These are phyloP conservation scores for Mycena citricolor DNA, from an alignment of 1,284 basidiomycete species.

Conservation along the genomic window DNA sequence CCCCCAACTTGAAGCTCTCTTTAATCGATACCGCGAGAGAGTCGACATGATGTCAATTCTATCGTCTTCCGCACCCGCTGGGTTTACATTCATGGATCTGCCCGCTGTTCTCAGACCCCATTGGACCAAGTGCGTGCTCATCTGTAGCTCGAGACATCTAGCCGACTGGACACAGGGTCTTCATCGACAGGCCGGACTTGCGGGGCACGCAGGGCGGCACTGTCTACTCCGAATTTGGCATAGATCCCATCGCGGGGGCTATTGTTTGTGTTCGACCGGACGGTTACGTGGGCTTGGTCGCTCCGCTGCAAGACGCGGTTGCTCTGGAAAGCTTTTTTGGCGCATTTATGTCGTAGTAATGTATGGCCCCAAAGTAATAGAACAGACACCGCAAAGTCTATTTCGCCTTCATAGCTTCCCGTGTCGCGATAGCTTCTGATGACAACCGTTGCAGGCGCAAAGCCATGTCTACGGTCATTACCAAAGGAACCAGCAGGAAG, in stretches of 20 bases:
- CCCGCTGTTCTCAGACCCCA: slow-evolving; percentile 56
- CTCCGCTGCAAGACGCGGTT: slow-evolving; percentile 44
- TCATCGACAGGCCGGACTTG: slow-evolving; percentile 46
- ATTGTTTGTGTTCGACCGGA: slow-evolving; percentile 72
- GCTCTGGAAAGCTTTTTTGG: slow-evolving; percentile 56
- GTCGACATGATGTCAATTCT: slow-evolving; percentile 59
- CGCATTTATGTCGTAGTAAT: slow-evolving; percentile 8
- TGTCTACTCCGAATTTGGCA: slow-evolving; percentile 57
- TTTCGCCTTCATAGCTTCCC: slow-evolving; percentile 12
- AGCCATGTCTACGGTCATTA: slow-evolving; percentile 75
- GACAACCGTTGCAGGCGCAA: slow-evolving; percentile 35
- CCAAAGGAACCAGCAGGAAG: slow-evolving; percentile 69
- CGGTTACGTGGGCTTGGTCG: slow-evolving; percentile 66
- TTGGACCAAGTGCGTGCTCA: slow-evolving; percentile 60
- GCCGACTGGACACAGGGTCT: slow-evolving; percentile 36
- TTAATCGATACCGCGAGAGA: slow-evolving; percentile 30
- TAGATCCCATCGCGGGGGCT: slow-evolving; percentile 50
- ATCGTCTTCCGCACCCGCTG: slow-evolving; percentile 45
- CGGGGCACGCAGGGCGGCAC: slow-evolving; percentile 41
- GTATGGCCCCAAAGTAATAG: neutral
- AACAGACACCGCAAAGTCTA: neutral
- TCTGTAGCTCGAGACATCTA: neutral
- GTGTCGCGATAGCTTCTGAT: slow-evolving; percentile 5
- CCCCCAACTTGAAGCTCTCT: slow-evolving; percentile 32
- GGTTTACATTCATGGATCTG: slow-evolving; percentile 47